These are phyloP conservation scores for Solanum ossicruentum DNA, from an alignment of 257 asterid species.

Conservation along the genomic window DNA sequence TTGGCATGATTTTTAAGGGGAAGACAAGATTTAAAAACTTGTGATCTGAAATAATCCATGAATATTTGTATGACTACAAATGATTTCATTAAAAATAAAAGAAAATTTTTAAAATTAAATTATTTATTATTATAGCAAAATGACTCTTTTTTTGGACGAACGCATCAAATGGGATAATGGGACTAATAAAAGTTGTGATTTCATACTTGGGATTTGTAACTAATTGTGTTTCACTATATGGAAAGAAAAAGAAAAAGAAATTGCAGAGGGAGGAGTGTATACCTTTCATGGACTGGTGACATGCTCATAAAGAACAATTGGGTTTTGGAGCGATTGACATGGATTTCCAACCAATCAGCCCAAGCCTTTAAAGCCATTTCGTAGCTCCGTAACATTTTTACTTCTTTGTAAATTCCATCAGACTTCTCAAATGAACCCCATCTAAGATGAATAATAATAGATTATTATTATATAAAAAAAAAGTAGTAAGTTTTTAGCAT, in stretches of 20 bases:
- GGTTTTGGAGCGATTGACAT: constrained; percentile 56
- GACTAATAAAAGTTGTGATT: not conserved
- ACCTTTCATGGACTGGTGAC: constrained; percentile 87
- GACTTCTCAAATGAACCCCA: constrained; percentile 65
- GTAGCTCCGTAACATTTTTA: constrained; percentile 67
- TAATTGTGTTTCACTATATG: not conserved
- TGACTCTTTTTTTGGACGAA: too few relatives aligned
- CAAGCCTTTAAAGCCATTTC: constrained; percentile 79
- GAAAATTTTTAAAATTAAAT: too few relatives aligned
- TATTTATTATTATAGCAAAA: too few relatives aligned
- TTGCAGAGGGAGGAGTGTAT: not conserved
- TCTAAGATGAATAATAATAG: constrained; percentile 12
- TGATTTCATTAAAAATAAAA: too few relatives aligned
- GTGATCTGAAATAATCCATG: too few relatives aligned
- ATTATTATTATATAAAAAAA: not conserved
- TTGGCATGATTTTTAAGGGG: too few relatives aligned
- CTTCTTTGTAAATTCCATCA: constrained; percentile 55
- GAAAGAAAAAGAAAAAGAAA: not conserved
- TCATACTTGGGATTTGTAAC: not conserved
- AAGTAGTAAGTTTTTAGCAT: not conserved
- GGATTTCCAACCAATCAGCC: constrained; percentile 88
- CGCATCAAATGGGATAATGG: too few relatives aligned
- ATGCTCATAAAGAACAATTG: constrained; percentile 63
- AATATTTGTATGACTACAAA: too few relatives aligned
- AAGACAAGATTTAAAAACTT: too few relatives aligned